Evolutionary conservation across 2,329 filamentous ascomycete genomes (phyloP).

Genomic region (Epichloe hybrida): DNA sequence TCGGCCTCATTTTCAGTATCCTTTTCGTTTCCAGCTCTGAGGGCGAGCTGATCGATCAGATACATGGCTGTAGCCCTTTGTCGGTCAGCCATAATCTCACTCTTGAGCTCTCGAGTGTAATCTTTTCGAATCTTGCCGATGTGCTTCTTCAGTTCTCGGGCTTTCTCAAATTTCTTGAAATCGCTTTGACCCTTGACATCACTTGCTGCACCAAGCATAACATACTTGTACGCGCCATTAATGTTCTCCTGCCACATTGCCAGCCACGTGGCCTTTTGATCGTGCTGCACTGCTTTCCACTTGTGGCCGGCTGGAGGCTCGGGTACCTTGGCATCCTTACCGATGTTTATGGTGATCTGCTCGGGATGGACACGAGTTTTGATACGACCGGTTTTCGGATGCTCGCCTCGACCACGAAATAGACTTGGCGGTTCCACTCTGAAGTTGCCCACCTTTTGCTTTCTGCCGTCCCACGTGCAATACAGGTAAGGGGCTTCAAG

Average conservation of each 20-base stretch:
- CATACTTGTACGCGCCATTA: slow-evolving; percentile 97
- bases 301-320: slow-evolving; percentile 74
- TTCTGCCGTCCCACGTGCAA: slow-evolving; percentile 91
- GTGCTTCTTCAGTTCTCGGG: slow-evolving; percentile 89
- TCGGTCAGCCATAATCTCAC: slow-evolving; percentile 84
- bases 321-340: slow-evolving; percentile 77
- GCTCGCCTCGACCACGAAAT: slow-evolving; percentile 93
- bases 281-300: slow-evolving; percentile 95
- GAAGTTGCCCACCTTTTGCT: slow-evolving; percentile 98
- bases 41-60: slow-evolving; percentile 91
- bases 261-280: slow-evolving; percentile 94
- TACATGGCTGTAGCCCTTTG: slow-evolving; percentile 96
- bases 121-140: slow-evolving; percentile 86
- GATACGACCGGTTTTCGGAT: slow-evolving; percentile 91
- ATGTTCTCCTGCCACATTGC: slow-evolving; percentile 99
- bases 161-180: slow-evolving; percentile 97
- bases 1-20: slow-evolving; percentile 92
- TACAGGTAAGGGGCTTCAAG: slow-evolving; percentile 70
- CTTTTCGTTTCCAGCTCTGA: slow-evolving; percentile 97
- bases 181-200: slow-evolving; percentile 96
- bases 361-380: slow-evolving; percentile 85
- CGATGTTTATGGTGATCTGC: slow-evolving; percentile 97
- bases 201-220: slow-evolving; percentile 95
- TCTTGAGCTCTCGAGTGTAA: slow-evolving; percentile 76
- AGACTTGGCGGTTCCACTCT: slow-evolving; percentile 89